Evolutionary conservation across 2,329 filamentous ascomycete species (phyloP).

Genomic region (Diaporthe citriasiana): DNA sequence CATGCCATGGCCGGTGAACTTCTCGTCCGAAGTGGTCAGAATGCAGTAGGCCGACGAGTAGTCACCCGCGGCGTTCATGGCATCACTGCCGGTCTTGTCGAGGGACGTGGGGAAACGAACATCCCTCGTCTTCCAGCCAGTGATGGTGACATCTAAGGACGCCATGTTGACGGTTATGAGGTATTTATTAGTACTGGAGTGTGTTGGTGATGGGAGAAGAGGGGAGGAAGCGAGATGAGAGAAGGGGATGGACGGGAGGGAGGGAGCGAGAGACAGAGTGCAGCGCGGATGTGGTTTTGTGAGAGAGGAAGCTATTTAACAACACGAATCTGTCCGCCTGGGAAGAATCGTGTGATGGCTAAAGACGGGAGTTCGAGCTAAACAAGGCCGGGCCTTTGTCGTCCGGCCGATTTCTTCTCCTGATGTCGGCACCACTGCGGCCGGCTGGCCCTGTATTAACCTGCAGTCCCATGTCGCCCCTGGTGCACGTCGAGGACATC

Average conservation of each 20-base stretch:
- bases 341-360: constrained; percentile 22
- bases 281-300: background rate
- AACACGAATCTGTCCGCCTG: background rate
- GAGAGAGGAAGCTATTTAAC: constrained; percentile 18
- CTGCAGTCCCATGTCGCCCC: background rate
- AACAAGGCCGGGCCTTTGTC: constrained; percentile 36
- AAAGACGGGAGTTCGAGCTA: constrained; percentile 17
- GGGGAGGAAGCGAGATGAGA: background rate
- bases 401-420: constrained; percentile 34
- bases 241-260: background rate
- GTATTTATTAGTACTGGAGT: background rate
- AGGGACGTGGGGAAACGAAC: constrained; percentile 91
- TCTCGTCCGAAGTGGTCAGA: constrained; percentile 79
- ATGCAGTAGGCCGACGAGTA: constrained; percentile 97
- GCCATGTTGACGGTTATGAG: constrained; percentile 31
- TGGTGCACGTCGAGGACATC: constrained; percentile 32
- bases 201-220: background rate
- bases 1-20: constrained; percentile 83
- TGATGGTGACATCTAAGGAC: constrained; percentile 74
- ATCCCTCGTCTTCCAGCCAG: constrained; percentile 78
- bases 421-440: constrained; percentile 34
- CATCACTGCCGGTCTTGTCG: constrained; percentile 96
- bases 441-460: constrained; percentile 24
- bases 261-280: background rate
- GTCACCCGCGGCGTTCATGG: constrained; percentile 94